phyloP scores from a whole-genome alignment of 345 rosid species.

The Eucalyptus tenuipes region DNA sequence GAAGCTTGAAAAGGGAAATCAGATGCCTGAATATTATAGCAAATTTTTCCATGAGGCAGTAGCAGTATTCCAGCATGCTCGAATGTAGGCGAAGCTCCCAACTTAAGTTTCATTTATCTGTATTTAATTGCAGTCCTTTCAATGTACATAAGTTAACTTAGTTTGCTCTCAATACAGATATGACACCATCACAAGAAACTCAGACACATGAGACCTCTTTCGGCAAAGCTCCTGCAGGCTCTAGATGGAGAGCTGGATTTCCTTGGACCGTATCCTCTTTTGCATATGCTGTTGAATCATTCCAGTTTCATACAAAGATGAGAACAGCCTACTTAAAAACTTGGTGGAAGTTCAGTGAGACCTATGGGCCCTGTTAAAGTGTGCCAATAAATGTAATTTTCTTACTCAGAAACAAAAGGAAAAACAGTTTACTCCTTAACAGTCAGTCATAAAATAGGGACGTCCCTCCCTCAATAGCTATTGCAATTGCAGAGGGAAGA shows the following conservation, averaged over 20 bases:
- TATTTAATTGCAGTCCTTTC: neutral
- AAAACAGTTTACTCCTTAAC: neutral
- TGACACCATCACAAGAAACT: slow-evolving; percentile 39
- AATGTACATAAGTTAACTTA: neutral
- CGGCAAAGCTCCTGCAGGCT: slow-evolving; percentile 29
- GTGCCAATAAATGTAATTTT: neutral
- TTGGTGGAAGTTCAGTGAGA: neutral
- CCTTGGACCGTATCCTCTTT: slow-evolving; percentile 86
- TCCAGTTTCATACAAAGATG: neutral
- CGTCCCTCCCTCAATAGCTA: slow-evolving; percentile 53
- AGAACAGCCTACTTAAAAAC: neutral
- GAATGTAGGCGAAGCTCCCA: slow-evolving; percentile 27
- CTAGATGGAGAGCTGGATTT: slow-evolving; percentile 54
- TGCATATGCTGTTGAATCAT: neutral
- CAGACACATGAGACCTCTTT: slow-evolving; percentile 53
- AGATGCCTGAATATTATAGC: slow-evolving; percentile 68
- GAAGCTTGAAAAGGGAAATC: slow-evolving; percentile 62
- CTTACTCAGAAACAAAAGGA: slow-evolving; percentile 4
- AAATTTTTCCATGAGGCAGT: slow-evolving; percentile 59
- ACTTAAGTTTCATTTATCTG: neutral
- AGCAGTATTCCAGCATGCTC: slow-evolving; percentile 84
- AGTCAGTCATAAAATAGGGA: slow-evolving; percentile 24
- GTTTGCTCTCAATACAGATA: slow-evolving; percentile 32
- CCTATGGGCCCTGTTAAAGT: neutral
- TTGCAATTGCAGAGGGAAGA: slow-evolving; percentile 69